phyloP scores from a whole-genome alignment of 1,284 basidiomycete genomes.

The Testicularia cyperi region DNA sequence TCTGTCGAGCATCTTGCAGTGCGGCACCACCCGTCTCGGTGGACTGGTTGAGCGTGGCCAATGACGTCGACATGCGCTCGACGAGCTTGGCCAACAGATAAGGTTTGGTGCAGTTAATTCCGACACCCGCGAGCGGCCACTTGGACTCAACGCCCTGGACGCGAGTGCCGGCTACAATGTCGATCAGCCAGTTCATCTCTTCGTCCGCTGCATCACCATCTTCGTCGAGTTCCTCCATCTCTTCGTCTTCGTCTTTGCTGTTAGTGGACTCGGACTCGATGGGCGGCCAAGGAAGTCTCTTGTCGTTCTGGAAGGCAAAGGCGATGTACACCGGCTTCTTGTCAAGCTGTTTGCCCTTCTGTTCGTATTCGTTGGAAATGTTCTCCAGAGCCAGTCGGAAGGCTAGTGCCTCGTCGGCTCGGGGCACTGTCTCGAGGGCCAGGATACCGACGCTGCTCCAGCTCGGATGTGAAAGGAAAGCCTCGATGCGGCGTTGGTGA shows the following conservation, averaged over 20 bases:
- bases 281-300: constrained; percentile 33
- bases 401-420: constrained; percentile 47
- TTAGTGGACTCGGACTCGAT: not conserved
- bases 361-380: constrained; percentile 8
- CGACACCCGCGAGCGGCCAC: constrained; percentile 42
- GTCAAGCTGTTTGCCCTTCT: constrained; percentile 13
- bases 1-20: constrained; percentile 5
- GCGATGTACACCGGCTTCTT: constrained; percentile 43
- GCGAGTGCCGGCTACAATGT: constrained; percentile 23
- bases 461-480: constrained; percentile 18
- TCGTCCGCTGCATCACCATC: constrained; percentile 20
- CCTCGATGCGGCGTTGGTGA: constrained; percentile 37
- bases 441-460: constrained; percentile 44
- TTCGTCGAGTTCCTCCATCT: constrained; percentile 23
- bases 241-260: constrained; percentile 10
- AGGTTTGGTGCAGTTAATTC: constrained; percentile 56
- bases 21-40: constrained; percentile 11
- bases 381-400: constrained; percentile 39
- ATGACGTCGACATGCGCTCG: constrained; percentile 27
- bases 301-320: constrained; percentile 40
- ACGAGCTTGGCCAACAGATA: constrained; percentile 32
- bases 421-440: constrained; percentile 50
- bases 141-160: constrained; percentile 22
- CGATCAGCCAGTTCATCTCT: constrained; percentile 35
- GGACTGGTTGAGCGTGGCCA: constrained; percentile 13